Conservation (phyloP, 73 alveolate genomes). For the Paramecium pentaurelia region DNA sequence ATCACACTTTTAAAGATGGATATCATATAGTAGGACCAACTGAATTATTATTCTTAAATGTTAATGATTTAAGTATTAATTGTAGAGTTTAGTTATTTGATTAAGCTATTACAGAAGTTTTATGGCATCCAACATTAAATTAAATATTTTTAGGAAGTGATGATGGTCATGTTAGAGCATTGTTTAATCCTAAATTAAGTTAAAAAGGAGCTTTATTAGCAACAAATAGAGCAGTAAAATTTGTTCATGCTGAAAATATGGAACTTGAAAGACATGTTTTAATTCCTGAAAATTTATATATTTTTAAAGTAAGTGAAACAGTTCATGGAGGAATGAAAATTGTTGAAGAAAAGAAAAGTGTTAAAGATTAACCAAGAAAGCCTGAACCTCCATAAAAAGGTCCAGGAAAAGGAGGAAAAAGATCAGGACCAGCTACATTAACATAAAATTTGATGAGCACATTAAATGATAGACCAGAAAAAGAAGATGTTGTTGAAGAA, state of each 20-base stretch:
- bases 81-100: constrained; percentile 45
- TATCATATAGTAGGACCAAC: constrained; percentile 27
- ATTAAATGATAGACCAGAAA: constrained; percentile 73
- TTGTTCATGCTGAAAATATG: constrained; percentile 57
- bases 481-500: constrained; percentile 83
- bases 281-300: constrained; percentile 59
- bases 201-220: constrained; percentile 68
- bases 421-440: constrained; percentile 69
- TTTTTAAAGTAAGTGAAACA: constrained; percentile 53
- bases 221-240: constrained; percentile 31
- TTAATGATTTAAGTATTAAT: not conserved
- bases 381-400: constrained; percentile 68
- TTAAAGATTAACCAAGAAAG: constrained; percentile 48
- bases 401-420: constrained; percentile 76
- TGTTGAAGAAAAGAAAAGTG: constrained; percentile 61
- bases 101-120: constrained; percentile 51
- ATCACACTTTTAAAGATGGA: constrained; percentile 32
- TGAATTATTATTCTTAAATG: constrained; percentile 34
- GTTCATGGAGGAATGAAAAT: constrained; percentile 34
- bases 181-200: constrained; percentile 69
- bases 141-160: constrained; percentile 66
- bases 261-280: constrained; percentile 55
- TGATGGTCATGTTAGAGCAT: constrained; percentile 68
- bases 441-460: constrained; percentile 83
- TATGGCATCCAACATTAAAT: constrained; percentile 69